Base-by-base conservation (phyloP, 257 asterid species). In the Avicennia marina region DNA sequence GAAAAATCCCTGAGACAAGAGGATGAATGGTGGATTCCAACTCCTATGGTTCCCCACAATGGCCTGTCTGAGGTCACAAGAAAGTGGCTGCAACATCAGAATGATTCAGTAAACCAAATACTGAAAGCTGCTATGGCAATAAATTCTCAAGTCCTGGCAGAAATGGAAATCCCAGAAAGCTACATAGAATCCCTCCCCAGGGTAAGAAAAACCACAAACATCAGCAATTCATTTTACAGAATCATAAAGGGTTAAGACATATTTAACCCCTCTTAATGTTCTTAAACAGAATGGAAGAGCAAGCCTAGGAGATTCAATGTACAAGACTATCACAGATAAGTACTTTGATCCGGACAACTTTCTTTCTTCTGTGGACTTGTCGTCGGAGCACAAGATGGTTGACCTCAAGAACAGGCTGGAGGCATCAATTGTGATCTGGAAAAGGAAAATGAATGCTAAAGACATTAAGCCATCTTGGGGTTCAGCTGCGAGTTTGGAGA, bases 11-110 rank as follows among this genome's bases (percentile, higher is more conserved):
- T 38, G 17, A 76, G 81, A 57, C 53, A 67, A 40, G 83, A 79
- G 18, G 86, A 85, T 17, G 89, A 86, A 75, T 91, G 98, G 98
- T 91, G 98, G 97, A 78, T 91, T 55, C 98, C 97, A 1, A 68
- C 80, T 24, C 95, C 98, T 20, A 78, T 78, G 69, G 97, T 89
- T 68, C 89, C 95, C 6, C 59, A 75, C 0, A 65, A 68, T 4
- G 98, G 98, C 38, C 63, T 88, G 53, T 85, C 95, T 11, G 95
- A 85, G 2, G 71, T 19, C 32, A 65, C 87, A 6, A 70, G 81
- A 69, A 88, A 77, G 63, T 88, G 95, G 95, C 65, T 91, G 64
- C 93, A 74, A 53, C 65, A 46, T 64, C 96, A 83, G 76, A 91
- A 85, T 75, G 98, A 91, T 21, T 76, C 94, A 0, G 96, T 83